Base-by-base conservation (phyloP, 1,284 basidiomycete genomes). In the Chiua sp. region DNA sequence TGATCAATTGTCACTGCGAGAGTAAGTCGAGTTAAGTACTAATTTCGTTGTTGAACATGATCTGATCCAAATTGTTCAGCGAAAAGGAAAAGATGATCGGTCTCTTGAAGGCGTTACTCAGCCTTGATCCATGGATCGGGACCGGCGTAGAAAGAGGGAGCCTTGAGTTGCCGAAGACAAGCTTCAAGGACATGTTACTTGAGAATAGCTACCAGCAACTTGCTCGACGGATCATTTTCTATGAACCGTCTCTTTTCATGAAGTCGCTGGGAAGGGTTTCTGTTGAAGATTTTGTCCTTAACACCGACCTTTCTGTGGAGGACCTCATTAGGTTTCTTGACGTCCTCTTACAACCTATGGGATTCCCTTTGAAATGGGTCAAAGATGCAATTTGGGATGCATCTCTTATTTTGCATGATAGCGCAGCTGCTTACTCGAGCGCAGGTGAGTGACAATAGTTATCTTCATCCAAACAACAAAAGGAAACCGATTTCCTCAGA, bases 321-420 rank as follows among this genome's bases (percentile, higher is more conserved):
- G 68, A 75, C 44, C 26, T 62, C 2, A n/a, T 47, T 15, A 39
- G 52, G 33, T 61, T 75, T 10, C 5, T 53, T 2, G 16, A 52
- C 13, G 33, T 59, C 10, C 57, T 60, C 18, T 6, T 22, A 12
- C 37, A 53, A 11, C 48, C 32, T 3, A 7, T 67, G 32, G 57
- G 26, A 12, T 37, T 61, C 48, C 65, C 65, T 28, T 46, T 71
- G 20, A 46, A 53, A 4, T 75, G 72, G 73, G 67, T 68, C 56
- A 75, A 74, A 48, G 73, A 74, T 46, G 65, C 69, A 0, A 32
- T 64, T n/a, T 53, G 68, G 16, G 73, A 74, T 13, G 72, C 70
- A 1, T 49, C 72, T 30, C 53, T 56, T 3, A 69, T 70, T n/a
- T 61, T 42, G 8, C 37, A 55, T 42, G 48, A 49, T 16, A 46